A percentile compares a stretch with the other conserved stretches of the same genome.
Conservation (phyloP, 257 asterid species). For the Fraxinus quadrangulata region DNA sequence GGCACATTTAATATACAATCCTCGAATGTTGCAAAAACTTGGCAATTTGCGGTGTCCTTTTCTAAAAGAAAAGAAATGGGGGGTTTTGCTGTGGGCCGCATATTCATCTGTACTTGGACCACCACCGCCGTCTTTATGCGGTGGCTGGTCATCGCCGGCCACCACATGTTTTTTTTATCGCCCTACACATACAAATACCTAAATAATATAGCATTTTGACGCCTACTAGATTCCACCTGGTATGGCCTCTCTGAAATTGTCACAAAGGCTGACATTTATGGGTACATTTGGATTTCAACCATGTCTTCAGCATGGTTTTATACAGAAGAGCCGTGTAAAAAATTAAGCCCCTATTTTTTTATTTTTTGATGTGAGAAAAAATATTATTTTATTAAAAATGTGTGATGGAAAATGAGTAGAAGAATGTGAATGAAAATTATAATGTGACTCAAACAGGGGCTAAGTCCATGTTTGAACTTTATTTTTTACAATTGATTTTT, state of each 20-base stretch:
- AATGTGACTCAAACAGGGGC: no score
- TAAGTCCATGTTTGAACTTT: no score
- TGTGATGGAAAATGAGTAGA: no score
- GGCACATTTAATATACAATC: background rate
- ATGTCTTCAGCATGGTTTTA: no score
- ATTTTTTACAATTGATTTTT: no score
- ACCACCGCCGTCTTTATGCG: background rate
- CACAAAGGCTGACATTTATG: background rate
- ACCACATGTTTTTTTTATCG: background rate
- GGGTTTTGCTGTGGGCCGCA: constrained; percentile 29
- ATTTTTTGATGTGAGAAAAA: no score
- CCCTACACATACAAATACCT: background rate
- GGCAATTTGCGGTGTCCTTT: background rate
- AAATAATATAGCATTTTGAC: background rate
- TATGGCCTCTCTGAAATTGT: background rate
- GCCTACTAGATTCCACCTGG: background rate
- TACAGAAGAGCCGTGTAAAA: no score
- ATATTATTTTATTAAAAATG: no score
- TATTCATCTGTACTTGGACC: constrained; percentile 29
- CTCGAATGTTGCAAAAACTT: background rate
- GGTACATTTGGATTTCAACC: background rate
- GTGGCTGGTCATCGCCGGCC: constrained; percentile 21
- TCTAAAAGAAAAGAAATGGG: constrained; percentile 1
- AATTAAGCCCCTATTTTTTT: no score
- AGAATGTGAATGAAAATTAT: no score